Percentiles rank a stretch among this genome's conserved stretches.
These are phyloP conservation scores for Boletus huronensis DNA, from an alignment of 768 basidiomycete genomes.

Conservation along the genomic window DNA sequence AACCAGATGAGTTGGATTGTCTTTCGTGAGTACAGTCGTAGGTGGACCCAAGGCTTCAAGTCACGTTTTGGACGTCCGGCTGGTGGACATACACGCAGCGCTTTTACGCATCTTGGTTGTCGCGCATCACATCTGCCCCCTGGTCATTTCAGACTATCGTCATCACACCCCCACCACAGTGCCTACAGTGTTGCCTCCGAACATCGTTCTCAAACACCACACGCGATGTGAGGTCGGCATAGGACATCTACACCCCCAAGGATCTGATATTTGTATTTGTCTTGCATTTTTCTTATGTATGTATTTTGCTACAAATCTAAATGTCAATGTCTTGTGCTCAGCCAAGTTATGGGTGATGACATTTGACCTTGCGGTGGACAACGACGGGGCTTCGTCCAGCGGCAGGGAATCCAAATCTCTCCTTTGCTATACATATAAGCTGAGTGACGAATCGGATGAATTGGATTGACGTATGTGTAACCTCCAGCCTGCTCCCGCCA, in stretches of 20 bases:
- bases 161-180: background rate
- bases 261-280: background rate
- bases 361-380: background rate
- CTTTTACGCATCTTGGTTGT: background rate
- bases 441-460: background rate
- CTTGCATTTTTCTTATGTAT: background rate
- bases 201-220: background rate
- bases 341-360: background rate
- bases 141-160: background rate
- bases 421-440: background rate
- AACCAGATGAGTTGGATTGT: conserved; percentile 47
- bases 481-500: background rate
- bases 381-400: background rate
- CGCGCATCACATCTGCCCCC: background rate
- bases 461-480: background rate
- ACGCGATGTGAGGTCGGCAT: background rate
- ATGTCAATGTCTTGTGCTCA: background rate
- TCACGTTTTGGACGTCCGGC: background rate
- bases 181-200: background rate
- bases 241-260: background rate
- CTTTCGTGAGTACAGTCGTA: conserved; percentile 33
- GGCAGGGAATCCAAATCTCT: background rate
- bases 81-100: background rate
- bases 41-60: background rate
- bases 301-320: conserved; percentile 2